Evolutionary conservation across 257 asterid species (phyloP), one percentile per base, ranked within the genome.

Genomic region (Solanum tacnaense): DNA sequence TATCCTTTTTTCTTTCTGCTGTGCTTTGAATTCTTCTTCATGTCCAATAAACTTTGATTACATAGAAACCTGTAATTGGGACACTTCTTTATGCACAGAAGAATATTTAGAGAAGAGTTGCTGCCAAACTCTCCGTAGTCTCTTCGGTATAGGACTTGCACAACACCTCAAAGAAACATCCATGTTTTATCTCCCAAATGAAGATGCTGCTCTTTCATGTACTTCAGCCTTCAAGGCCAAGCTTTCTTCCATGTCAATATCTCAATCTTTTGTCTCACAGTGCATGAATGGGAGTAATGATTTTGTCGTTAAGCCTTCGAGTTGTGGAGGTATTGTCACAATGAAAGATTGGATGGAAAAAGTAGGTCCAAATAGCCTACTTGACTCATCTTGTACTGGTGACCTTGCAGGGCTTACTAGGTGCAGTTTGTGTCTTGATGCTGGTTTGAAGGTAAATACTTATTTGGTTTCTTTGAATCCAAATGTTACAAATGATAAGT

Each of bases 11-110:
- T 34, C 75, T 34, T 25, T 18, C 81, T 58, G 4, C 9, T 32
- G 56, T 56, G 84, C 92, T 25, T 88, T 90, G 6, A 25, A 87
- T 86, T 86, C 92, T 87, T 87, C 92, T 23, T 84, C 90, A 25
- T 94, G 96, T 88, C 93, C 96, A 75, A 88, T 94, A 60, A 86
- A 87, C 75, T 94, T 94, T 85, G 88, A 86, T 88, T 94, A 94
- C 70, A 93, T 93, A 5, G 23, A 86, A 86, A 92, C 93, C 88
- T 87, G 91, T 90, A 95, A 94, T 84, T 94, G 96, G 96, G 92
- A 92, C 92, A 85, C 83, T 56, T 89, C 94, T 27, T 90, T 92
- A 83, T 94, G 96, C 91, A 85, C 81, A 16, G 91, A 65, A 46
- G 86, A 82, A 0, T 92, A 90, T n/a, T 52, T 76, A 12, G 92